Conservation (phyloP, 139 green algal species). For the Parachlorella kessleri region DNA sequence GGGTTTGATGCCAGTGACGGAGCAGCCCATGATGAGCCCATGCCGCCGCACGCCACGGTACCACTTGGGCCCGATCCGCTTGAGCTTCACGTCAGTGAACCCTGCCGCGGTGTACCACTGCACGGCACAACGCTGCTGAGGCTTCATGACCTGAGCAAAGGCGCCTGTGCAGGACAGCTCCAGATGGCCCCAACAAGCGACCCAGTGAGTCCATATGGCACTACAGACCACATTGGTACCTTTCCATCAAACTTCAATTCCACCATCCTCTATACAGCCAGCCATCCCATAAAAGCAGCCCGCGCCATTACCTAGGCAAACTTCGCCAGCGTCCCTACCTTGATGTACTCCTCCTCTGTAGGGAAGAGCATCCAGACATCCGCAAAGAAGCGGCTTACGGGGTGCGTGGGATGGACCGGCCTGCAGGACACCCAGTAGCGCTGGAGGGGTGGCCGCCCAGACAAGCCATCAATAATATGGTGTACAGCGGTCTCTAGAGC, state of each 20-base stretch:
- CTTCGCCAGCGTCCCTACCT: conserved; percentile 37
- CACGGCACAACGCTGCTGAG: too few relatives aligned
- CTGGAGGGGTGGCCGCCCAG: too few relatives aligned
- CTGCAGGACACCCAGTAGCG: too few relatives aligned
- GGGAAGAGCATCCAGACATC: conserved; percentile 98
- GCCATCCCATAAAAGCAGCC: neutral
- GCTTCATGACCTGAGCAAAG: too few relatives aligned
- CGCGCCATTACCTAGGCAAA: neutral
- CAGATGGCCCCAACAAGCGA: too few relatives aligned
- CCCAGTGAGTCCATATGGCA: too few relatives aligned
- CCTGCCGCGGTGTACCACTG: conserved; percentile 94
- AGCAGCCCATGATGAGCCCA: conserved; percentile 98
- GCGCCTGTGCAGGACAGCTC: too few relatives aligned
- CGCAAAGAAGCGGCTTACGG: conserved; percentile 83
- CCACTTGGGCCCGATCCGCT: conserved; percentile 93
- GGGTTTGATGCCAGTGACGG: conserved; percentile 88
- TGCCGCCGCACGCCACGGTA: conserved; percentile 93
- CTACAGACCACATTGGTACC: too few relatives aligned
- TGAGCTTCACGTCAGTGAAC: conserved; percentile 91
- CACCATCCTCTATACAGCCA: neutral
- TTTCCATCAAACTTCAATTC: too few relatives aligned
- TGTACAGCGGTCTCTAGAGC: too few relatives aligned
- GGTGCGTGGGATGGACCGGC: conserved; percentile 90
- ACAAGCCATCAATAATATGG: too few relatives aligned
- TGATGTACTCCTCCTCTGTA: conserved; percentile 94